A percentile compares a stretch with the other conserved stretches of the same genome.
phyloP scores from a whole-genome alignment of 495 filamentous ascomycete species.

The Hyphodiscus hymeniophilus region DNA sequence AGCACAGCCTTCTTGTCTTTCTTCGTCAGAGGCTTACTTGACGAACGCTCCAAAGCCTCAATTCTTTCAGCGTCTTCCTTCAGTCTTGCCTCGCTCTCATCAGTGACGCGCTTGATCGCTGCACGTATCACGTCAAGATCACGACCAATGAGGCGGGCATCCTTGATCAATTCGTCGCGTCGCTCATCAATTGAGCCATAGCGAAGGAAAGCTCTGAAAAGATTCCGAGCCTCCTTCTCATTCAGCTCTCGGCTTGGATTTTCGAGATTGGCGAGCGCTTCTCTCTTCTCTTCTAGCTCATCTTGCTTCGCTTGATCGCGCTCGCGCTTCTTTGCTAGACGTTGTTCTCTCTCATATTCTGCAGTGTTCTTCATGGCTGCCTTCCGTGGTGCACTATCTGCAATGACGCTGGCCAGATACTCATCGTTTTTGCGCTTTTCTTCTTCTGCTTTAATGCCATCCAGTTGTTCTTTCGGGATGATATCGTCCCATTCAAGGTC shows the following conservation, averaged over 20 bases:
- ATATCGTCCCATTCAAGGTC: slow-evolving; percentile 95
- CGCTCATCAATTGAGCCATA: slow-evolving; percentile 85
- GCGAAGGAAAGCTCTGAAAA: slow-evolving; percentile 77
- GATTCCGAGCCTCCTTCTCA: slow-evolving; percentile 85
- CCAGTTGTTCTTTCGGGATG: slow-evolving; percentile 88
- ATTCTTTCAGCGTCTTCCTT: slow-evolving; percentile 57
- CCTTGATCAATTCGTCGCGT: slow-evolving; percentile 73
- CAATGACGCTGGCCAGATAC: slow-evolving; percentile 73
- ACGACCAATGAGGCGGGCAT: slow-evolving; percentile 72
- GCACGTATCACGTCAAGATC: slow-evolving; percentile 49
- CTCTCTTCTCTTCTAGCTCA: slow-evolving; percentile 44
- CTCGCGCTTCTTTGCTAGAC: slow-evolving; percentile 86
- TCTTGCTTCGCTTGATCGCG: slow-evolving; percentile 60
- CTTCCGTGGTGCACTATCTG: slow-evolving; percentile 81
- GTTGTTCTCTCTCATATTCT: slow-evolving; percentile 69
- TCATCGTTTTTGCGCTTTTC: slow-evolving; percentile 73
- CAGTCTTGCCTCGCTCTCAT: slow-evolving; percentile 58
- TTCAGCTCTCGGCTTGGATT: slow-evolving; percentile 82
- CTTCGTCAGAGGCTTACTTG: slow-evolving; percentile 72
- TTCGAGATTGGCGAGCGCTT: slow-evolving; percentile 44
- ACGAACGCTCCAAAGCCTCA: slow-evolving; percentile 52
- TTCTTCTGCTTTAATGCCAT: slow-evolving; percentile 80
- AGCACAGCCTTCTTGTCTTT: slow-evolving; percentile 95
- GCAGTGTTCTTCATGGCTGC: slow-evolving; percentile 54
- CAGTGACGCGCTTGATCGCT: slow-evolving; percentile 61